phyloP scores from a whole-genome alignment of 495 filamentous ascomycete species.

The Tuber borchii region DNA sequence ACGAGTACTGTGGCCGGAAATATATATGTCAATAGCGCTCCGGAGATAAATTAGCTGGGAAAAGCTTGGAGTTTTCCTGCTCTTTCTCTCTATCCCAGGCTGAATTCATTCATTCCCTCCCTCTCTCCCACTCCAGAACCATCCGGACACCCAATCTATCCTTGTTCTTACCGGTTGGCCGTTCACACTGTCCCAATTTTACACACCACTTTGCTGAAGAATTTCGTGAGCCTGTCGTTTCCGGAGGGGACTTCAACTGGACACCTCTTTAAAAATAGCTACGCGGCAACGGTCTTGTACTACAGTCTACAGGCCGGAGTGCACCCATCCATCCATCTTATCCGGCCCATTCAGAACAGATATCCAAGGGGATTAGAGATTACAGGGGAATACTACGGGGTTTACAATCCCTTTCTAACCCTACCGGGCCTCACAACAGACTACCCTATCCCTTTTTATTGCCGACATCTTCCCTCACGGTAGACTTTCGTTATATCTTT shows the following conservation, averaged over 20 bases:
- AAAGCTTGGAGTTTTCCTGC: neutral
- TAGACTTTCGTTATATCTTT: neutral
- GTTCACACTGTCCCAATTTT: constrained; percentile 16
- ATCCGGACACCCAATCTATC: constrained; percentile 20
- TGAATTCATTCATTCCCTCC: no score
- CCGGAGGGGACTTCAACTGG: constrained; percentile 26
- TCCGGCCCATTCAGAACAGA: constrained; percentile 1
- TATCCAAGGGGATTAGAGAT: constrained; percentile 8
- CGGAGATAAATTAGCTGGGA: constrained; percentile 27
- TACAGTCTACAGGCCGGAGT: constrained; percentile 24
- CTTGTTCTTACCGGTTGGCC: constrained; percentile 32
- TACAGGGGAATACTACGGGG: constrained; percentile 14
- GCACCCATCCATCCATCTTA: constrained; percentile 11
- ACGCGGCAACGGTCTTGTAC: constrained; percentile 24
- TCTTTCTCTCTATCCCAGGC: neutral
- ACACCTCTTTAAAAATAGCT: constrained; percentile 30
- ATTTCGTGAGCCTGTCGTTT: constrained; percentile 17
- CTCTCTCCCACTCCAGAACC: constrained; percentile 8
- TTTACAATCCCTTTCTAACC: constrained; percentile 1
- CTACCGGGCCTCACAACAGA: constrained; percentile 8
- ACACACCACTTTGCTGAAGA: constrained; percentile 9
- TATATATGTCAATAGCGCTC: constrained; percentile 30
- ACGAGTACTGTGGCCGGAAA: constrained; percentile 31
- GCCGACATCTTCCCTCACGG: constrained; percentile 8
- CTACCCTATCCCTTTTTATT: constrained; percentile 2